A percentile compares a stretch with the other conserved stretches of the same genome.
These are phyloP conservation scores for Fistulinella prunicolor DNA, from an alignment of 768 basidiomycete species.

Conservation along the genomic window DNA sequence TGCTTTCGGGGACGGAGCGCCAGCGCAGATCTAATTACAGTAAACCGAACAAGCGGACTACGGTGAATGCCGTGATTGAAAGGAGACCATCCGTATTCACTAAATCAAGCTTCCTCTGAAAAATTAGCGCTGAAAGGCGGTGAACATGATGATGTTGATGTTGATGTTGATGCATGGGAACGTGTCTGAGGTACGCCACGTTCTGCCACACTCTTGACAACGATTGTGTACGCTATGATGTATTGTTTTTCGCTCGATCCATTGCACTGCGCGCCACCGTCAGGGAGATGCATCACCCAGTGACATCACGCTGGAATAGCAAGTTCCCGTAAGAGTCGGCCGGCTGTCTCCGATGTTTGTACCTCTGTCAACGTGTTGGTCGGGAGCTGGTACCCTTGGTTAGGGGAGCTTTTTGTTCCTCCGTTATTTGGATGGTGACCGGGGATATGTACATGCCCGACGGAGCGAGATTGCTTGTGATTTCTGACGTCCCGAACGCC, in stretches of 20 bases:
- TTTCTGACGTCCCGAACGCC: conserved; percentile 11
- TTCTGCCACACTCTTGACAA: conserved; percentile 9
- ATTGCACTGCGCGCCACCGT: conserved; percentile 18
- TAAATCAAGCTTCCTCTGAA: conserved; percentile 15
- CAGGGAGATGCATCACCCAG: conserved; percentile 1
- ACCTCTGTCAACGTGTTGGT: conserved; percentile 1
- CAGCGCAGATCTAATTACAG: conserved; percentile 21
- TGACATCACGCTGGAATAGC: neutral
- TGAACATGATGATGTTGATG: neutral
- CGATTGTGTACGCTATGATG: conserved; percentile 1
- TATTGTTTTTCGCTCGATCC: conserved; percentile 11
- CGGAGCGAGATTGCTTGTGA: conserved; percentile 11
- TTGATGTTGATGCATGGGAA: conserved; percentile 4
- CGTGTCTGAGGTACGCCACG: conserved; percentile 14
- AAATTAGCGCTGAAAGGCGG: neutral
- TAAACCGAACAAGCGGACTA: conserved; percentile 14
- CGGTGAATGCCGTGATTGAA: conserved; percentile 20
- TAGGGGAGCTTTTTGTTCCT: conserved; percentile 1
- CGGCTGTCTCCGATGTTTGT: conserved; percentile 15
- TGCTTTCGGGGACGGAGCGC: conserved; percentile 14
- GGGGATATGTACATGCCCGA: conserved; percentile 11
- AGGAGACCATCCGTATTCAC: neutral
- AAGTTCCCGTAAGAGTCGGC: conserved; percentile 11
- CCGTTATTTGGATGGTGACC: conserved; percentile 20
- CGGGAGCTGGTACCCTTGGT: neutral